Evolutionary conservation across 2,329 filamentous ascomycete genomes (phyloP).

Genomic region (Westerdykella sp.): DNA sequence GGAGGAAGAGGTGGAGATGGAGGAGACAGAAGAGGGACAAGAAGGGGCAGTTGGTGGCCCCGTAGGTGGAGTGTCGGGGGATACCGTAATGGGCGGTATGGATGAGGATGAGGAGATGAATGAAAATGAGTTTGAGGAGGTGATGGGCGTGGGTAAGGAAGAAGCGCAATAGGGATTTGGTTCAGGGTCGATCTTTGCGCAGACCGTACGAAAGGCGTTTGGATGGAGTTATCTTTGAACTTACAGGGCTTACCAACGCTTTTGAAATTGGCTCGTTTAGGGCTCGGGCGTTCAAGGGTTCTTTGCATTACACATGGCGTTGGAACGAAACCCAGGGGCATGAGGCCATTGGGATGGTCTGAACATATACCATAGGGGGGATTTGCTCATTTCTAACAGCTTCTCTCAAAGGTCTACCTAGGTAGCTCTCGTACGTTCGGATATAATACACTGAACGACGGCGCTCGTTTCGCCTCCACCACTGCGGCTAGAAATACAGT

Average conservation of each 20-base stretch:
- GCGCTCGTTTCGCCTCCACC: no score
- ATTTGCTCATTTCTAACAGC: no score
- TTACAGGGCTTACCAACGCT: background rate
- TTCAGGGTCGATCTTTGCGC: conserved; percentile 20
- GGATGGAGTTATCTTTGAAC: background rate
- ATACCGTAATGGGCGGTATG: conserved; percentile 28
- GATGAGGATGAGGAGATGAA: conserved; percentile 35
- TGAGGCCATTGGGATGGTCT: no score
- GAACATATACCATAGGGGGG: no score
- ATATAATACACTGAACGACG: no score
- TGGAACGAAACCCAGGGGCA: no score
- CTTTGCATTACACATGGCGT: no score
- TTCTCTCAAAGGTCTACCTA: no score
- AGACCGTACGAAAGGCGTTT: no score
- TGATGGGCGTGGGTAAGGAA: conserved; percentile 29
- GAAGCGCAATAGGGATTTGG: conserved; percentile 22
- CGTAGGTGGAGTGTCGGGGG: conserved; percentile 14
- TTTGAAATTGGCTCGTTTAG: background rate
- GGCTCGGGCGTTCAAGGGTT: background rate
- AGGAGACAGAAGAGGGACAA: conserved; percentile 61
- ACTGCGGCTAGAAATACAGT: no score
- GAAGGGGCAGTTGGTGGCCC: conserved; percentile 46
- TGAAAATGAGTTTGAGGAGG: conserved; percentile 42
- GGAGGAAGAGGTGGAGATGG: conserved; percentile 49
- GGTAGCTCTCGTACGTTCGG: no score